These are phyloP conservation scores for Brettanomyces anomalus DNA, from an alignment of 805 yeast genomes.

Conservation along the genomic window DNA sequence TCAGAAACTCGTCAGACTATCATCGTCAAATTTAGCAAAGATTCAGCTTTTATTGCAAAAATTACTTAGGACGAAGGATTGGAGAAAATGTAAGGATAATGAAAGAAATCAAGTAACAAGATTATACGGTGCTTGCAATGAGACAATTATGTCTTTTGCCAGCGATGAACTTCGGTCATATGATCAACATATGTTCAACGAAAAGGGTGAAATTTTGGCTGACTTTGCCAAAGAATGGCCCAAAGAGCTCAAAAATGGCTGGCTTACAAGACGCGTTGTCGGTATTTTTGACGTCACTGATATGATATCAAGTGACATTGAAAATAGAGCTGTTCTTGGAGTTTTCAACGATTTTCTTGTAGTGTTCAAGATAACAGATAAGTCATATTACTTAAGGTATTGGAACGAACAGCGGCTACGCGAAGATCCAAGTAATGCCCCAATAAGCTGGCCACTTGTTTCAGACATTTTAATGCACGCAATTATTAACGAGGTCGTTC, in stretches of 20 bases:
- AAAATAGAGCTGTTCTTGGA: constrained; percentile 48
- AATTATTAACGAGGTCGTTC: constrained; percentile 73
- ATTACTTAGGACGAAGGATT: constrained; percentile 38
- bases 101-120: constrained; percentile 23
- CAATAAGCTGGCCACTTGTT: constrained; percentile 43
- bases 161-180: constrained; percentile 40
- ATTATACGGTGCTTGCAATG: constrained; percentile 44
- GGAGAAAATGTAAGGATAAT: constrained; percentile 27
- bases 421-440: constrained; percentile 1
- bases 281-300: constrained; percentile 46
- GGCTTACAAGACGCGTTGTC: constrained; percentile 81
- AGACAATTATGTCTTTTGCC: constrained; percentile 78
- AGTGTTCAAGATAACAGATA: constrained; percentile 47
- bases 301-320: constrained; percentile 16
- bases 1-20: constrained; percentile 49
- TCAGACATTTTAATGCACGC: constrained; percentile 88
- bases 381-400: constrained; percentile 25
- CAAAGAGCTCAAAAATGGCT: constrained; percentile 72
- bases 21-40: constrained; percentile 59
- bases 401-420: constrained; percentile 5
- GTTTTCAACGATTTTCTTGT: constrained; percentile 76
- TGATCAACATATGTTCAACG: constrained; percentile 70
- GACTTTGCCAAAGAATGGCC: constrained; percentile 90
- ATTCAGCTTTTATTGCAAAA: constrained; percentile 62
- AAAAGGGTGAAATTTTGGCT: constrained; percentile 80